Evolutionary conservation across 805 yeast species (phyloP).

Genomic region (Candida glaebosa): DNA sequence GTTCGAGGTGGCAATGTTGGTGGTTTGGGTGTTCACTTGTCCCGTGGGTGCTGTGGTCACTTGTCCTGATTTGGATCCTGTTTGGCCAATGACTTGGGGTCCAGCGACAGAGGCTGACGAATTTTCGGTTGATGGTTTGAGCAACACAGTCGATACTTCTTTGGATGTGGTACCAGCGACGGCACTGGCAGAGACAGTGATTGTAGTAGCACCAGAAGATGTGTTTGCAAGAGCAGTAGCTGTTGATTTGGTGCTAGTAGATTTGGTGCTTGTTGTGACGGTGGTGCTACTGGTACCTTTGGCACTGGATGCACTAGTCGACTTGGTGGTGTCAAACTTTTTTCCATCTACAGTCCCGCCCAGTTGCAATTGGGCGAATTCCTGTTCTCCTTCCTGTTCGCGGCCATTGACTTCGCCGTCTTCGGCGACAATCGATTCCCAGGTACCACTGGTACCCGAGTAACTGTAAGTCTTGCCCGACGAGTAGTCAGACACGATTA

Average conservation of each 20-base stretch:
- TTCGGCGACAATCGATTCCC: constrained; percentile 55
- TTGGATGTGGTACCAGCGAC: neutral
- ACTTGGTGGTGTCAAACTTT: constrained; percentile 1
- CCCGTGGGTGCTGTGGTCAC: neutral
- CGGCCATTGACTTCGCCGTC: constrained; percentile 65
- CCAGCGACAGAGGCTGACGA: neutral
- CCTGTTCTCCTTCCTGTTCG: constrained; percentile 36
- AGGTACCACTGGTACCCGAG: constrained; percentile 51
- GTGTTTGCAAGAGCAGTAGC: constrained; percentile 5
- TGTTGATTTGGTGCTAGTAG: constrained; percentile 9
- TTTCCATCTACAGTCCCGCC: constrained; percentile 21
- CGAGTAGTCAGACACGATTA: constrained; percentile 68
- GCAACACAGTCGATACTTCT: too few species aligned
- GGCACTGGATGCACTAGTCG: constrained; percentile 37
- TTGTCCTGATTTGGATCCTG: neutral
- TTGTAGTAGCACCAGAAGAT: neutral
- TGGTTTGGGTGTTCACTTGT: neutral
- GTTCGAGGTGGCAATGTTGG: neutral
- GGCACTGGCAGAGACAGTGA: constrained; percentile 4
- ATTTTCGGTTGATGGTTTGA: neutral
- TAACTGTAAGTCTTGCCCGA: constrained; percentile 58
- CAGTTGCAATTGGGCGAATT: constrained; percentile 27
- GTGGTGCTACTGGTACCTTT: constrained; percentile 8
- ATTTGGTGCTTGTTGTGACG: neutral
- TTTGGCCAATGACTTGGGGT: neutral